Base-by-base conservation (phyloP, 2,329 filamentous ascomycete genomes). In the Paraphaeosphaeria minitans region DNA sequence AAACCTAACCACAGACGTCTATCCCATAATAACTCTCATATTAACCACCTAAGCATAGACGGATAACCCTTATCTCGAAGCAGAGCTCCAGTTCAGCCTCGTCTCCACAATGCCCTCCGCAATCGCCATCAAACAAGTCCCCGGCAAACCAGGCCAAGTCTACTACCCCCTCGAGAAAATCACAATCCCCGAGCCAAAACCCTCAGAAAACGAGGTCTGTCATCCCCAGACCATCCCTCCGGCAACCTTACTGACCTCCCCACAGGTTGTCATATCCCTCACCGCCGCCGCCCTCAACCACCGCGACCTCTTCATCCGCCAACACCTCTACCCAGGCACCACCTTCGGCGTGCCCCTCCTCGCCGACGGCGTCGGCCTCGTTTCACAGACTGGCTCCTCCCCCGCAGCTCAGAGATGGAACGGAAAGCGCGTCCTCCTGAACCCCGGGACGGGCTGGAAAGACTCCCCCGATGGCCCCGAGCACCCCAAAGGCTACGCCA, bases 231-330 rank as follows among this genome's bases (percentile, higher is more conserved):
- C 14, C 45, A 43, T 33, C n/a, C 37, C 2, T 12, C 29, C 2
- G 8, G 31, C 31, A 24, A 14, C 9, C 12, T 27, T 22, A 4
- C 21, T 21, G 16, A 49, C 43, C 24, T 19, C 7, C 4, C 54
- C 55, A 62, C 84, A 97, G 75, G 81, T 97, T 65, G 82, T 96
- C 7, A 81, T 98, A 62, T 87, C 86, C 70, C 82, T 98, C 71
- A 84, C 85, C 37, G 91, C 93, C 53, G 91, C 89, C 1, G 90
- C 94, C 14, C 87, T 98, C 52, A 98, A 98, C 81, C 95, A 98
- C 81, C 90, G 93, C 69, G 95, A 98, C 77, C 87, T 96, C 67
- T 98, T 97, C 81, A 90, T 96, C 78, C 91, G 94, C 55, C 93
- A 95, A 77, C 89, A 93, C 72, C 87, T 96, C 42, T 98, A 98